Percentiles rank a stretch among this genome's conserved stretches.
Evolutionary conservation across 441 rosid species (phyloP).

Genomic region (Kokia cookei): DNA sequence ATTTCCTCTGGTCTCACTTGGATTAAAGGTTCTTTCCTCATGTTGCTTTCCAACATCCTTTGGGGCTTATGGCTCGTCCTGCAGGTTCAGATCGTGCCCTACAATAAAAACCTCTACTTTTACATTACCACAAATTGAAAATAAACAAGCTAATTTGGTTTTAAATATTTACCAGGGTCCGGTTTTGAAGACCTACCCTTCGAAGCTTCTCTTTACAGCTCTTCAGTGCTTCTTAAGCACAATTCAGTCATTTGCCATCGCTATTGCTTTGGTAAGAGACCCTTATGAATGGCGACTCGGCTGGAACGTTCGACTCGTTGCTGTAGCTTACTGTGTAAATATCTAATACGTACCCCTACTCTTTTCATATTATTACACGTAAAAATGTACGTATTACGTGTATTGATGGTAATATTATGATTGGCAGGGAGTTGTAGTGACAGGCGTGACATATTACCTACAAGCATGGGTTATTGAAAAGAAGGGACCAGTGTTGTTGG

Average conservation of each 20-base stretch:
- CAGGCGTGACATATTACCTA: constrained; percentile 70
- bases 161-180: constrained; percentile 32
- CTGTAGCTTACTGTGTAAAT: constrained; percentile 76
- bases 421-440: constrained; percentile 77
- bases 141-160: background rate
- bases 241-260: constrained; percentile 64
- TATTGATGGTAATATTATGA: background rate
- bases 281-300: constrained; percentile 67
- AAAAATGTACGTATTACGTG: background rate
- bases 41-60: constrained; percentile 55
- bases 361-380: background rate
- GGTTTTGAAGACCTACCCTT: constrained; percentile 59
- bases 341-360: background rate
- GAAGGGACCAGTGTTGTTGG: constrained; percentile 85
- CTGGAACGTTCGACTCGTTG: constrained; percentile 67
- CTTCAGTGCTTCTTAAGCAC: constrained; percentile 75
- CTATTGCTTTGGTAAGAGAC: constrained; percentile 68
- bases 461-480: constrained; percentile 90
- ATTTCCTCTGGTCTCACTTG: constrained; percentile 44
- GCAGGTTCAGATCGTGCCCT: constrained; percentile 33
- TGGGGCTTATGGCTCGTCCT: constrained; percentile 87
- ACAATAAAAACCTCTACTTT: background rate
- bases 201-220: constrained; percentile 75
- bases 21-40: constrained; percentile 81
- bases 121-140: background rate